Base-by-base conservation (phyloP, 371 early-diverging fungal genomes). In the Mucor mucedo region DNA sequence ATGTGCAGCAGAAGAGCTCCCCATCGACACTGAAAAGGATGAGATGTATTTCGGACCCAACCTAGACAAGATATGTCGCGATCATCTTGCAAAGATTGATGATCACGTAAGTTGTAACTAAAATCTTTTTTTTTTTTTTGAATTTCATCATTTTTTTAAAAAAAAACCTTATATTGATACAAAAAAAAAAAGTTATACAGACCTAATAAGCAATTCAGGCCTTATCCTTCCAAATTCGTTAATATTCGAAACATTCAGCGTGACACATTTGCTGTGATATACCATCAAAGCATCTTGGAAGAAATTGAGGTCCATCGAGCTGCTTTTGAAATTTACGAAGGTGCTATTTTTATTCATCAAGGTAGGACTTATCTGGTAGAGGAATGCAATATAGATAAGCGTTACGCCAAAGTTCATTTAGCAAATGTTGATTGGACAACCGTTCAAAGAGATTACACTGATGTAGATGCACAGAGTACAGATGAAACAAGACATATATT, bases 1-100 rank as follows among this genome's bases (percentile, higher is more conserved):
- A 60, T 89, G 89, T 67, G 89, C 91, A 5, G 87, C 89, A 29
- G 78, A 78, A 52, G 89, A 89, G 63, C 29, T 63, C 14, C 73
- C 81, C 4, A 66, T 88, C 9, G 58, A 73, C 32, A 13, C 69
- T 5, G 27, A 55, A 7, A 40, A 62, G 1, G 85, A 89, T 64
- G 44, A 55, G 40, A 41, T 48, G 2, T 87, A 62, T 42, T 85
- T 87, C 78, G 84, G 77, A 13, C 35, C 44, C 2, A 33, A 42
- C 5, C 33, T 63, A 0, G 35, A 59, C 21, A 47, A 29, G 2
- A 45, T 79, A 5, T 82, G 83, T 61, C 32, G 62, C 28, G 61
- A 73, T 4, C 62, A 74, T 47, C 56, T 85, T 4, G 40, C 53
- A 11, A 11, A 60, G 16, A 71, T 83, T 38, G 69, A 62, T 13